These are phyloP conservation scores for Coleophoma eucalyptorum DNA, from an alignment of 2,329 filamentous ascomycete genomes.

Conservation along the genomic window DNA sequence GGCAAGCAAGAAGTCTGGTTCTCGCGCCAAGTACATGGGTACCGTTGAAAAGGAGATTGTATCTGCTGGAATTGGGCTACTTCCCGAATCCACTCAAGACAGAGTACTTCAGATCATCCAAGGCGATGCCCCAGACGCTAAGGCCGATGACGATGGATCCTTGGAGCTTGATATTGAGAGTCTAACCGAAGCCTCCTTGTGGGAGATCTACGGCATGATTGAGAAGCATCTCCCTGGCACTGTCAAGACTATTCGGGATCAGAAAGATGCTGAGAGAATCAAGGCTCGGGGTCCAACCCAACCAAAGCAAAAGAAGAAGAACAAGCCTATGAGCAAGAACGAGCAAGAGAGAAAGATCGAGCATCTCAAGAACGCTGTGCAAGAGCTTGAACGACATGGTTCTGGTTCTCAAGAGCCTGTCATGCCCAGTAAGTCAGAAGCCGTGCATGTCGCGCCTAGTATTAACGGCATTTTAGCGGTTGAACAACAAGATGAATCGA, in stretches of 20 bases:
- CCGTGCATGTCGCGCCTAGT: not conserved
- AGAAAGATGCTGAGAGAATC: slow-evolving; percentile 19
- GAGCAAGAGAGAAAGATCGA: slow-evolving; percentile 68
- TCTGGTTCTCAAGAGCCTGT: slow-evolving; percentile 35
- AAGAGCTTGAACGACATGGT: slow-evolving; percentile 31
- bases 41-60: slow-evolving; percentile 89
- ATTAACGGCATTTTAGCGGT: slow-evolving; percentile 12
- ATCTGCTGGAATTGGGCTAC: slow-evolving; percentile 76
- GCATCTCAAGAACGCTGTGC: slow-evolving; percentile 56
- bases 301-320: slow-evolving; percentile 47
- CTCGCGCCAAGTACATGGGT: slow-evolving; percentile 50
- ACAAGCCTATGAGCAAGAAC: slow-evolving; percentile 72
- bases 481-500: slow-evolving; percentile 37
- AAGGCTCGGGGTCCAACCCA: slow-evolving; percentile 25
- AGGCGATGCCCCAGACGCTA: slow-evolving; percentile 71
- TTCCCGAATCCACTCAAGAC: slow-evolving; percentile 74
- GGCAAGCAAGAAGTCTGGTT: slow-evolving; percentile 38
- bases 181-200: slow-evolving; percentile 48
- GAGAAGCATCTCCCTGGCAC: slow-evolving; percentile 45
- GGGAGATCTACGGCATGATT: slow-evolving; percentile 50
- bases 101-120: slow-evolving; percentile 88
- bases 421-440: slow-evolving; percentile 23
- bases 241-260: slow-evolving; percentile 20
- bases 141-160: slow-evolving; percentile 48
- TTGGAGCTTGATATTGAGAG: slow-evolving; percentile 58